A percentile compares a stretch with the other conserved stretches of the same genome.
Evolutionary conservation across 2,329 filamentous ascomycete genomes (phyloP).

Genomic region (Hypoxylon sp.): DNA sequence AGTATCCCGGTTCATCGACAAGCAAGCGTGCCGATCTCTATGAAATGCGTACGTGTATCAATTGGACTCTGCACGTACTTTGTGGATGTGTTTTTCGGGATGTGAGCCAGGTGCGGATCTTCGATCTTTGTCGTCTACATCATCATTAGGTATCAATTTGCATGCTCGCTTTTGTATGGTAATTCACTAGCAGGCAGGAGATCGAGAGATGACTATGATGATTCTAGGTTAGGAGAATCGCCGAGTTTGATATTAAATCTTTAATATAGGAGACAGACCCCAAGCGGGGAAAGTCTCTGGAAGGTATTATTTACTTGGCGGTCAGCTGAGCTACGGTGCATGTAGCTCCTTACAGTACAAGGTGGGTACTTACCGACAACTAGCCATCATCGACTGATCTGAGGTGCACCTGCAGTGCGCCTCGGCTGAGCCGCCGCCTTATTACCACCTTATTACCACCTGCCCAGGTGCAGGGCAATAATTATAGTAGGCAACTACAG

Average conservation of each 20-base stretch:
- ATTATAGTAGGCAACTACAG: background rate
- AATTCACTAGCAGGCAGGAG: background rate
- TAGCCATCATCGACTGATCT: slow-evolving; percentile 23
- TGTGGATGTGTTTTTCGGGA: slow-evolving; percentile 19
- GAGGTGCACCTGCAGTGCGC: slow-evolving; percentile 30
- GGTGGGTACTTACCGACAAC: slow-evolving; percentile 18
- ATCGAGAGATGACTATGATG: background rate
- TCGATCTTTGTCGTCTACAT: slow-evolving; percentile 13
- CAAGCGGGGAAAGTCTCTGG: slow-evolving; percentile 12
- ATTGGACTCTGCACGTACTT: slow-evolving; percentile 27
- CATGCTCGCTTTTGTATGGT: slow-evolving; percentile 4
- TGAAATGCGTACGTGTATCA: slow-evolving; percentile 39
- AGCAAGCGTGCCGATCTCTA: slow-evolving; percentile 42
- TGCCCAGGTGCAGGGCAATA: background rate
- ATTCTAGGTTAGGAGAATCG: slow-evolving; percentile 3
- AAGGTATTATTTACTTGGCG: slow-evolving; percentile 11
- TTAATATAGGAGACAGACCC: slow-evolving; percentile 21
- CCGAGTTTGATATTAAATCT: slow-evolving; percentile 7
- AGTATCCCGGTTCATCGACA: slow-evolving; percentile 30
- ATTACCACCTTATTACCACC: slow-evolving; percentile 32
- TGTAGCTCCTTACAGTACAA: slow-evolving; percentile 15
- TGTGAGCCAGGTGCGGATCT: slow-evolving; percentile 13
- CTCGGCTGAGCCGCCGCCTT: slow-evolving; percentile 41
- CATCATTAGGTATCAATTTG: slow-evolving; percentile 21
- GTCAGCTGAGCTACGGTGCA: slow-evolving; percentile 25